Percentiles rank a stretch among this genome's conserved stretches.
Evolutionary conservation across 805 yeast genomes (phyloP).

Genomic region (Huiozyma naganishii): DNA sequence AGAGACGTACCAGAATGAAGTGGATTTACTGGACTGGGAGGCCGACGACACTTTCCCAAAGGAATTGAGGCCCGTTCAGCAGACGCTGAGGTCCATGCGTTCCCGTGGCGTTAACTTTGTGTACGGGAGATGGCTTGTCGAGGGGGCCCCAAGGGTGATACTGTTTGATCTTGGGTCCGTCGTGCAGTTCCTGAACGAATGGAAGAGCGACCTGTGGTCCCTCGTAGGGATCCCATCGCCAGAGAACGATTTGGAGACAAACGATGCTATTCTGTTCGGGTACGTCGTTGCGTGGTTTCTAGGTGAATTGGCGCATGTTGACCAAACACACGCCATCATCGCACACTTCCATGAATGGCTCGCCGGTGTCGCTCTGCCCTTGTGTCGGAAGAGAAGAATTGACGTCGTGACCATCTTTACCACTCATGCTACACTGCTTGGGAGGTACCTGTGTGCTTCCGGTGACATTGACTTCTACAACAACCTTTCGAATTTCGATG

Average conservation of each 20-base stretch:
- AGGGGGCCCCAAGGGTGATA: conserved; percentile 91
- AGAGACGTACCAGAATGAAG: conserved; percentile 65
- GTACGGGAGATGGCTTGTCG: conserved; percentile 94
- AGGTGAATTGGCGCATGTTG: conserved; percentile 83
- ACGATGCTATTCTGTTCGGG: conserved; percentile 87
- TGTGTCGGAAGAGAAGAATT: conserved; percentile 81
- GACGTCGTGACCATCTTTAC: conserved; percentile 94
- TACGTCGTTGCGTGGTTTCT: conserved; percentile 94
- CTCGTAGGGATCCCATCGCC: conserved; percentile 91
- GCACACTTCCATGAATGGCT: conserved; percentile 97
- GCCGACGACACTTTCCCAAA: conserved; percentile 31
- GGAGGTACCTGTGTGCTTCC: conserved; percentile 92
- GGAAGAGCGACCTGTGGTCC: conserved; percentile 92
- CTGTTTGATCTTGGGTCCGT: conserved; percentile 81
- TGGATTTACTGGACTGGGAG: conserved; percentile 57
- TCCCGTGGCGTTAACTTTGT: conserved; percentile 71
- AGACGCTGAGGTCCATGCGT: conserved; percentile 65
- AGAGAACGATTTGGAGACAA: conserved; percentile 74
- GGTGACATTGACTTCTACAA: conserved; percentile 95
- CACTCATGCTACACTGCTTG: conserved; percentile 92
- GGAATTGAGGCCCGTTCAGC: conserved; percentile 20
- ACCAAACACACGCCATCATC: conserved; percentile 78
- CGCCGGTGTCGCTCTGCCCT: conserved; percentile 91
- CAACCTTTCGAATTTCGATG: conserved; percentile 79
- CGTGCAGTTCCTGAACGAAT: conserved; percentile 59